phyloP scores from a whole-genome alignment of 331 rosid species.

The Rhamnella rubrinervis region DNA sequence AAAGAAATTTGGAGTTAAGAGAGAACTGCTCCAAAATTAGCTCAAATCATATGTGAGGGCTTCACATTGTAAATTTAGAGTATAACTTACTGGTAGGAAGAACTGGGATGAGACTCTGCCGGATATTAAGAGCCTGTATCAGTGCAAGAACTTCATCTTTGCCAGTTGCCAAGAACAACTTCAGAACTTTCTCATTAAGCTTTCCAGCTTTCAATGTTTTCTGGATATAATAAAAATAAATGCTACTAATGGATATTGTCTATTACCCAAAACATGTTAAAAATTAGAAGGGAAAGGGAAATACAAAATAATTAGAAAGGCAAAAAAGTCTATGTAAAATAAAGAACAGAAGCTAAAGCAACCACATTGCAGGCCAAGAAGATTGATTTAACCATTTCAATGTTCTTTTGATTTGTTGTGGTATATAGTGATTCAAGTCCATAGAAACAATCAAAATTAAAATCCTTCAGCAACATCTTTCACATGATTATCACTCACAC shows the following conservation, averaged over 20 bases:
- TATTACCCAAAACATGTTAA: slow-evolving; percentile 14
- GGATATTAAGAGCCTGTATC: slow-evolving; percentile 72
- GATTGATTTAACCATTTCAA: not conserved
- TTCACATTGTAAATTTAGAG: slow-evolving; percentile 14
- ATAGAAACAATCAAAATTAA: not conserved
- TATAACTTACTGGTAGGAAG: slow-evolving; percentile 91
- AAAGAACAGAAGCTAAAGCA: not conserved
- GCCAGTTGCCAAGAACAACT: slow-evolving; percentile 72
- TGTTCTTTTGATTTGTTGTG: not conserved
- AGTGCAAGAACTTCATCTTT: slow-evolving; percentile 85
- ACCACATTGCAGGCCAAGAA: not conserved
- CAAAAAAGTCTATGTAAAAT: not conserved
- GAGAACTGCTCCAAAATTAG: slow-evolving; percentile 9
- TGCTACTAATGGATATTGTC: slow-evolving; percentile 17
- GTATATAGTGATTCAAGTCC: not conserved
- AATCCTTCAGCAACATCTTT: no score
- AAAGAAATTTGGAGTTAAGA: slow-evolving; percentile 30
- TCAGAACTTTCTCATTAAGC: slow-evolving; percentile 82
- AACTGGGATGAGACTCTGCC: slow-evolving; percentile 65
- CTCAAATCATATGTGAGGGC: slow-evolving; percentile 10
- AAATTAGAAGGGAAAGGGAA: not conserved
- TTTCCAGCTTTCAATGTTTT: slow-evolving; percentile 86
- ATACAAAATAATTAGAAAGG: not conserved
- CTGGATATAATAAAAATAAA: slow-evolving; percentile 41
- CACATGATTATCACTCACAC: no score